Percentiles rank a stretch among this genome's conserved stretches.
phyloP scores from a whole-genome alignment of 768 basidiomycete genomes.

The Artomyces pyxidatus region DNA sequence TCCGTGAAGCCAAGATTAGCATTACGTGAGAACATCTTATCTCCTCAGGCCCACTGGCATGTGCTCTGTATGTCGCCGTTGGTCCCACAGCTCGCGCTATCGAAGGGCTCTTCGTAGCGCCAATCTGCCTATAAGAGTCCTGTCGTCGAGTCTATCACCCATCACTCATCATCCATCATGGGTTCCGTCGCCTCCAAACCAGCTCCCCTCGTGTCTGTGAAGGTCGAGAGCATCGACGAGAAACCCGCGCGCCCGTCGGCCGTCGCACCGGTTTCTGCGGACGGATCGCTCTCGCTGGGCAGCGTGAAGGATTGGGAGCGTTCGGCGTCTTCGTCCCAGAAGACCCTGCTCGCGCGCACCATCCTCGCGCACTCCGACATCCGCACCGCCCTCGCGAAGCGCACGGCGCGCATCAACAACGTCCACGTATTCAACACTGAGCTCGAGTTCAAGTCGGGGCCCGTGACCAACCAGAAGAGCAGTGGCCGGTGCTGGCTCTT shows the following conservation, averaged over 20 bases:
- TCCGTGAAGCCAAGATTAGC: no score
- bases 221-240: no score
- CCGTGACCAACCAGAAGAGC: slow-evolving; percentile 80
- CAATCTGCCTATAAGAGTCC: no score
- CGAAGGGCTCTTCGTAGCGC: no score
- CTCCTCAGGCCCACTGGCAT: no score
- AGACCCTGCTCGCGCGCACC: slow-evolving; percentile 66
- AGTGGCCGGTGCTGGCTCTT: slow-evolving; percentile 96
- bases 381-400: slow-evolving; percentile 51
- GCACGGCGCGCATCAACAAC: slow-evolving; percentile 53
- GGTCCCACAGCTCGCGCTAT: no score
- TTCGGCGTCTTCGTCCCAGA: slow-evolving; percentile 43
- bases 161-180: no score
- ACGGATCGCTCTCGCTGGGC: slow-evolving; percentile 52
- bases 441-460: slow-evolving; percentile 73
- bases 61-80: no score
- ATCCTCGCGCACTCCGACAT: slow-evolving; percentile 67
- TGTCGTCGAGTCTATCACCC: no score
- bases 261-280: slow-evolving; percentile 31
- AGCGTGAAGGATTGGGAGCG: slow-evolving; percentile 66
- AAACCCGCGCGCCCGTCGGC: slow-evolving; percentile 14
- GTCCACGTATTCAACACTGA: slow-evolving; percentile 77
- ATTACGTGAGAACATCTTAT: no score
- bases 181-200: no score
- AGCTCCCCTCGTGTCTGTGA: no score